Conservation (phyloP, 148 eudicot species). For the Silene conica region DNA sequence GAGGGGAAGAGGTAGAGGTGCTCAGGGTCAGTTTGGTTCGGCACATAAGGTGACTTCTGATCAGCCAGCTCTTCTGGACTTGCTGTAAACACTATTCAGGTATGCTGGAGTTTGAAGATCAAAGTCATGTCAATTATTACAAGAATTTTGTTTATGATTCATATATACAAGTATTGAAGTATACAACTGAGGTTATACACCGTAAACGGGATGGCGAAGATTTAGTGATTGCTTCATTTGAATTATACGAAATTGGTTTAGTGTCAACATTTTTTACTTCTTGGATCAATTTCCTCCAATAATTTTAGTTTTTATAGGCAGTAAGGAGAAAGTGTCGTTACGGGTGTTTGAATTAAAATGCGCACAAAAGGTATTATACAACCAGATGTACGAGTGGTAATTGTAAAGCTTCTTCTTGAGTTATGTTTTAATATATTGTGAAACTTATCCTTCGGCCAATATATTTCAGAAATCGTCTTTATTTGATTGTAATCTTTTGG, state of each 20-base stretch:
- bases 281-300: background rate
- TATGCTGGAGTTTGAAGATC: background rate
- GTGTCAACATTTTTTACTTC: slow-evolving; percentile 13
- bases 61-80: slow-evolving; percentile 84
- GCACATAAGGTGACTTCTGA: slow-evolving; percentile 40
- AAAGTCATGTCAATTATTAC: background rate
- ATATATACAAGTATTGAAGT: slow-evolving; percentile 9
- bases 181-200: slow-evolving; percentile 10
- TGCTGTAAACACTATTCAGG: slow-evolving; percentile 38
- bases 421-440: background rate
- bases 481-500: background rate
- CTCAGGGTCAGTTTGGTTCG: slow-evolving; percentile 43
- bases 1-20: slow-evolving; percentile 78
- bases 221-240: slow-evolving; percentile 13
- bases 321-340: background rate
- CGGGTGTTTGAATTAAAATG: background rate
- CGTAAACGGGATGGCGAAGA: background rate
- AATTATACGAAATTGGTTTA: slow-evolving; percentile 15
- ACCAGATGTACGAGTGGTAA: no score
- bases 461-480: background rate
- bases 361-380: no score
- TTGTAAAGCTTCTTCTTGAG: slow-evolving; percentile 9
- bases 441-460: background rate
- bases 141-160: slow-evolving; percentile 13
- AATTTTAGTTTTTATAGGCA: background rate